These are phyloP conservation scores for Mucor saturninus DNA, from an alignment of 371 early-diverging fungal species.

Conservation along the genomic window DNA sequence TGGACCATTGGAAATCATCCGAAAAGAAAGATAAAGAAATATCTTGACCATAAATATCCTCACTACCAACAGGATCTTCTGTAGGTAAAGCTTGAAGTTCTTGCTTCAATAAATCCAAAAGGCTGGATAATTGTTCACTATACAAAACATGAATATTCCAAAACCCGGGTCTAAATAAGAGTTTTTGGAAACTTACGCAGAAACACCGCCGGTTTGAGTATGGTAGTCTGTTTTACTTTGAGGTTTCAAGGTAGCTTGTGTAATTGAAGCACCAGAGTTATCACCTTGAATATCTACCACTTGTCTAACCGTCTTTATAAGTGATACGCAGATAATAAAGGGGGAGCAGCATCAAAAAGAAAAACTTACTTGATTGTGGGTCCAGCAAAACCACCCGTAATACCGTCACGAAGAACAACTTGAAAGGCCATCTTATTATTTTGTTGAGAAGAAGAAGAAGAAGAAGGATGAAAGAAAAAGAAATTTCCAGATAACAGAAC, in stretches of 20 bases:
- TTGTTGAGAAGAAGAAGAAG: not conserved
- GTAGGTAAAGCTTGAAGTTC: constrained; percentile 38
- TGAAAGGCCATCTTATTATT: constrained; percentile 24
- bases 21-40: constrained; percentile 40
- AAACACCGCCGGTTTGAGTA: constrained; percentile 29
- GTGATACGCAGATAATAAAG: not conserved
- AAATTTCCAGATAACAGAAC: constrained; percentile 13
- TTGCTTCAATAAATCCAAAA: constrained; percentile 23
- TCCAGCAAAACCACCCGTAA: constrained; percentile 49
- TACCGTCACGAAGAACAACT: constrained; percentile 49
- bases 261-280: constrained; percentile 36
- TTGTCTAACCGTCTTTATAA: constrained; percentile 29
- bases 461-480: constrained; percentile 1
- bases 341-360: not conserved
- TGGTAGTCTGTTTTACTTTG: constrained; percentile 37
- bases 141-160: not conserved
- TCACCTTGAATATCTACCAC: constrained; percentile 46
- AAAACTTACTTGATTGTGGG: constrained; percentile 44
- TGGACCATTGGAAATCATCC: constrained; percentile 55
- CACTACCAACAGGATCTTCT: constrained; percentile 49
- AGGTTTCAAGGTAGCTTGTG: constrained; percentile 40
- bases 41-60: constrained; percentile 58
- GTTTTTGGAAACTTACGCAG: constrained; percentile 32
- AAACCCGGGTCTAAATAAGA: not conserved
- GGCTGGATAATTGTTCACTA: constrained; percentile 21